Evolutionary conservation across 345 rosid species (phyloP), one percentile per base, ranked within the genome.

Genomic region (Eucalyptus sp.): DNA sequence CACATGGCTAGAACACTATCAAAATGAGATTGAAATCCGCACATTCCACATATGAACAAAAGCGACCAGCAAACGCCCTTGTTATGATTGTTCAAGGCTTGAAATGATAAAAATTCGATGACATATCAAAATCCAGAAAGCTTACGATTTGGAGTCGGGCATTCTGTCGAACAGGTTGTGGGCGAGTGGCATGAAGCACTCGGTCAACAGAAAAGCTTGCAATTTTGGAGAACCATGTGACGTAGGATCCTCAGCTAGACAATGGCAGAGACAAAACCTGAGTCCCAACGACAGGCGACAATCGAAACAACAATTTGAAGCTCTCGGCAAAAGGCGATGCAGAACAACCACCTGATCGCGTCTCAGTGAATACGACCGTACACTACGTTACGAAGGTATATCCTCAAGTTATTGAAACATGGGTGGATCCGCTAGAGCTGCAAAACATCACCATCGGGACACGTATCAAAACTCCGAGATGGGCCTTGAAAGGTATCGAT

Each of bases 361-460:
- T 25, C 64, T 58, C 29, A 58, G 64, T 10, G 64, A 58, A 58
- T 4, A 8, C 12, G 27, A 56, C 60, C 60, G 27, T 22, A 56
- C 27, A 0, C 62, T 22, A 9, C 13, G 5, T 56, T 22, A 22
- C 27, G 64, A 10, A 58, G 64, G 0, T 3, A 25, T 25, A 22
- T 22, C 0, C 25, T 54, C 60, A 4, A 54, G 60, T 22, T 18
- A 22, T 54, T 54, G 60, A 20, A 54, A 54, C 64, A 58, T 10
- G 64, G 64, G 13, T 2, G 64, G n/a, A 58, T 58, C 0, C 64
- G n/a, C 60, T 54, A 8, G 25, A 54, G 60, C 12, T 22, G 27
- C 60, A 54, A 54, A 54, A 8, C 60, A 22, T 22, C 27, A 1
- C 12, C 60, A 54, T 54, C 27, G 27, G 27, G 60, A 2, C 60